A percentile compares a stretch with the other conserved stretches of the same genome.
Conservation (phyloP, 169 alveolate genomes). For the Plasmodium vivax region DNA sequence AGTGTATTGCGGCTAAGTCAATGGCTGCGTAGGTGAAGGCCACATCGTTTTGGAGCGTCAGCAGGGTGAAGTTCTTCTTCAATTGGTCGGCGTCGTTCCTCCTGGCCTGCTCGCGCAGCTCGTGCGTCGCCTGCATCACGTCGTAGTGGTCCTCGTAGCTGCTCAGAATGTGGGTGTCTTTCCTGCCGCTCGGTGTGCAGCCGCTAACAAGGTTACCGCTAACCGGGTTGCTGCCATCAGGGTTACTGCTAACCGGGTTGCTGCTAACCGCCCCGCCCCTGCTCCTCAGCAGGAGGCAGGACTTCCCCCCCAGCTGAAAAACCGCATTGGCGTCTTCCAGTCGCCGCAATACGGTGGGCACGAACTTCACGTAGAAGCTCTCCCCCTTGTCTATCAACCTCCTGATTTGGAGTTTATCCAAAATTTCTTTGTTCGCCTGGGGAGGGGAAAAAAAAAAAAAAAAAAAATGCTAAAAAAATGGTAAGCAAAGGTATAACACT, state of each 20-base stretch:
- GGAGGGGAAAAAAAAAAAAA: not conserved
- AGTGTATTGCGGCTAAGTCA: slow-evolving; percentile 80
- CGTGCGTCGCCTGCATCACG: not conserved
- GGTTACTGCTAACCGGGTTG: not conserved
- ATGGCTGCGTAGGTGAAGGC: slow-evolving; percentile 82
- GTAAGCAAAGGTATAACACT: not conserved
- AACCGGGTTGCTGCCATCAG: not conserved
- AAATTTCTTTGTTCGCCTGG: slow-evolving; percentile 41
- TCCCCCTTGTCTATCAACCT: slow-evolving; percentile 62
- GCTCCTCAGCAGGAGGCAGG: slow-evolving; percentile 34
- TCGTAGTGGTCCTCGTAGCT: slow-evolving; percentile 31
- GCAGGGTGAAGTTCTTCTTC: slow-evolving; percentile 19
- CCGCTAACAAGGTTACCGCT: not conserved
- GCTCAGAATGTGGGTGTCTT: slow-evolving; percentile 1
- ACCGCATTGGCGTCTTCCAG: slow-evolving; percentile 30
- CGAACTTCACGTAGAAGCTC: slow-evolving; percentile 45
- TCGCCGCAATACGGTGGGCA: slow-evolving; percentile 23
- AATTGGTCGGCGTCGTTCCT: slow-evolving; percentile 14
- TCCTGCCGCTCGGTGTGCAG: not conserved
- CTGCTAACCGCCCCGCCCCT: not conserved
- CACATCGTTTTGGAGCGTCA: slow-evolving; percentile 76
- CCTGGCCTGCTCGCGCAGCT: not conserved
- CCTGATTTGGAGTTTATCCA: slow-evolving; percentile 4
- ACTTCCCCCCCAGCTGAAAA: slow-evolving; percentile 21
- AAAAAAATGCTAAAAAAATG: not conserved